phyloP scores from a whole-genome alignment of 1,139 yeast species.

The Protomyces lactucae-debilis region DNA sequence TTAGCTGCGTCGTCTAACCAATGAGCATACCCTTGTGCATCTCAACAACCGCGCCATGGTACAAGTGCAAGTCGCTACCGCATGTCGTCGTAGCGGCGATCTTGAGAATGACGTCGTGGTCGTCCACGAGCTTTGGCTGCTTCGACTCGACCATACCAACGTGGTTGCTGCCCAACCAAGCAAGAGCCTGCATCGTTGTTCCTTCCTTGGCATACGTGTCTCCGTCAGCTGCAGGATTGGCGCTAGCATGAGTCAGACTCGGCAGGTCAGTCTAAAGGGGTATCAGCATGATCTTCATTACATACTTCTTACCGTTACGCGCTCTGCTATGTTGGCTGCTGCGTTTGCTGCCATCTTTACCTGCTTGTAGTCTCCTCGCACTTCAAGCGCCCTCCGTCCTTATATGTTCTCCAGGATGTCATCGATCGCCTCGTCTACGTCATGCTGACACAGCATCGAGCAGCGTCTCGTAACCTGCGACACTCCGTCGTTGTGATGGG shows the following conservation, averaged over 20 bases:
- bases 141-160: constrained; percentile 37
- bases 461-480: neutral
- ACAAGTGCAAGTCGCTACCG: constrained; percentile 47
- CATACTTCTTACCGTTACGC: constrained; percentile 1
- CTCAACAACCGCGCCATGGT: constrained; percentile 36
- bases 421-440: neutral
- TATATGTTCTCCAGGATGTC: neutral
- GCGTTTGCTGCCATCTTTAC: constrained; percentile 15
- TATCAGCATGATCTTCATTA: neutral
- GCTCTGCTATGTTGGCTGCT: constrained; percentile 20
- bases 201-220: constrained; percentile 16
- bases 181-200: constrained; percentile 28
- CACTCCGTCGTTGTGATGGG: neutral
- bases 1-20: neutral
- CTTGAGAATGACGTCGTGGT: constrained; percentile 48
- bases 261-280: constrained; percentile 2
- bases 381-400: neutral
- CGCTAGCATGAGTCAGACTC: constrained; percentile 9
- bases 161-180: constrained; percentile 26
- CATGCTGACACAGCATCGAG: neutral
- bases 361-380: neutral
- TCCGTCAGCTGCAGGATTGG: constrained; percentile 18
- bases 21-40: constrained; percentile 36
- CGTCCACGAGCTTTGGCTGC: constrained; percentile 40
- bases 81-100: constrained; percentile 47